A percentile compares a stretch with the other conserved stretches of the same genome.
phyloP scores from a whole-genome alignment of 2,329 filamentous ascomycete genomes.

The Neonectria magnoliae region DNA sequence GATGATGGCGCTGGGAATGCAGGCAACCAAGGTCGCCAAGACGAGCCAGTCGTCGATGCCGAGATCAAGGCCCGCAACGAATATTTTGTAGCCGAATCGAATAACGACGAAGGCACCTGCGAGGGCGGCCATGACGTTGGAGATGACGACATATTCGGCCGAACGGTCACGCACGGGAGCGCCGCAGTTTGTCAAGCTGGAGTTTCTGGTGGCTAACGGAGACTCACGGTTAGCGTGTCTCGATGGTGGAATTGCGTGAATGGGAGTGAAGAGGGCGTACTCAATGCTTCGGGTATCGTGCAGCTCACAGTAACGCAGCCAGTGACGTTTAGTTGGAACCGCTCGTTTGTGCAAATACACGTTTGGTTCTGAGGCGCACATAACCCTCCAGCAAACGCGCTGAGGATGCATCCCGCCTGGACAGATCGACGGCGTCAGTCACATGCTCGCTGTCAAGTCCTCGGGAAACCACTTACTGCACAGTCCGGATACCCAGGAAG shows the following conservation, averaged over 20 bases:
- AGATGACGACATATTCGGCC: slow-evolving; percentile 45
- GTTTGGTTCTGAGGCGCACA: slow-evolving; percentile 2
- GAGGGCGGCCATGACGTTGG: slow-evolving; percentile 47
- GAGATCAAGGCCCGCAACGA: not conserved
- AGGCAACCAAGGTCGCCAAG: not conserved
- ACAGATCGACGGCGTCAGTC: not conserved
- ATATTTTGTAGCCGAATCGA: slow-evolving; percentile 53
- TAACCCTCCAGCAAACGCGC: not conserved
- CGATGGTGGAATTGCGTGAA: not conserved
- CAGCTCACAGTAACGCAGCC: slow-evolving; percentile 43
- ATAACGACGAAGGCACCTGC: slow-evolving; percentile 53
- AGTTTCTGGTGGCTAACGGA: slow-evolving; percentile 33
- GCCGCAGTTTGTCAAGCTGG: slow-evolving; percentile 42
- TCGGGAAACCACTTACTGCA: not conserved
- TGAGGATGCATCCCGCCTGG: not conserved
- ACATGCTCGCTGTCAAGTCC: not conserved
- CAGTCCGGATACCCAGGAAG: not conserved
- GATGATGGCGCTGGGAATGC: not conserved
- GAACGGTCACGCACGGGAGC: slow-evolving; percentile 46
- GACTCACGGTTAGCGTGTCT: not conserved
- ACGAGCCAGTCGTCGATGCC: not conserved
- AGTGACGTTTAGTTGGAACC: slow-evolving; percentile 20
- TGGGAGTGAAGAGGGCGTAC: slow-evolving; percentile 42
- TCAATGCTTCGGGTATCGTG: slow-evolving; percentile 33
- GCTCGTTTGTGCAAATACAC: slow-evolving; percentile 4